Conservation (phyloP, 108 stramenopile genomes). For the Cyclotella baltica region DNA sequence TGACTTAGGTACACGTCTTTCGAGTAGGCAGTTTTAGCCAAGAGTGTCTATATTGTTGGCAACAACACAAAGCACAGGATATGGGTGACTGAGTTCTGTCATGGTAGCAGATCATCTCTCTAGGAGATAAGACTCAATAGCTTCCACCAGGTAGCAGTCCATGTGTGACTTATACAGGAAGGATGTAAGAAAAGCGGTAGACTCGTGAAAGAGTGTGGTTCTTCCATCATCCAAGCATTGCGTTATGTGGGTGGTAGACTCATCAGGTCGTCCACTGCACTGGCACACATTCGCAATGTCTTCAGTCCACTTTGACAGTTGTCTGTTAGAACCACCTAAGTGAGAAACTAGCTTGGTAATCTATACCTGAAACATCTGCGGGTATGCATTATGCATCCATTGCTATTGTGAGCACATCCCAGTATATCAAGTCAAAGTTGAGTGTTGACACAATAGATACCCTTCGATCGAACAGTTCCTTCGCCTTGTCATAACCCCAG, state of each 20-base stretch:
- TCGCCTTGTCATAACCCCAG: conserved; percentile 5
- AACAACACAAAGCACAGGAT: background rate
- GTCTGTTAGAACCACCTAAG: background rate
- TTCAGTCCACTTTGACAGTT: background rate
- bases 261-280: background rate
- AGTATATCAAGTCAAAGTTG: background rate
- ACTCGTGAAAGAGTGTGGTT: background rate
- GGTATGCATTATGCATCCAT: background rate
- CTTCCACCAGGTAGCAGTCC: background rate
- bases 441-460: background rate
- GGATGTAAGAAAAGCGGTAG: background rate
- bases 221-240: background rate
- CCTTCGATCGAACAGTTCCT: background rate
- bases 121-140: background rate
- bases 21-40: background rate
- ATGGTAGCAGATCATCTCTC: background rate
- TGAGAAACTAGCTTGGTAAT: conserved; percentile 1
- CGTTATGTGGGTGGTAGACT: background rate
- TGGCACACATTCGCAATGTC: background rate
- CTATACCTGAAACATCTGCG: conserved; percentile 7
- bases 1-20: background rate
- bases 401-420: background rate
- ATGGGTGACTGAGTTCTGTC: background rate
- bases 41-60: conserved; percentile 1
- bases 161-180: background rate